A percentile compares a stretch with the other conserved stretches of the same genome.
Conservation (phyloP, 495 filamentous ascomycete species). For the Xylaria flabelliformis region DNA sequence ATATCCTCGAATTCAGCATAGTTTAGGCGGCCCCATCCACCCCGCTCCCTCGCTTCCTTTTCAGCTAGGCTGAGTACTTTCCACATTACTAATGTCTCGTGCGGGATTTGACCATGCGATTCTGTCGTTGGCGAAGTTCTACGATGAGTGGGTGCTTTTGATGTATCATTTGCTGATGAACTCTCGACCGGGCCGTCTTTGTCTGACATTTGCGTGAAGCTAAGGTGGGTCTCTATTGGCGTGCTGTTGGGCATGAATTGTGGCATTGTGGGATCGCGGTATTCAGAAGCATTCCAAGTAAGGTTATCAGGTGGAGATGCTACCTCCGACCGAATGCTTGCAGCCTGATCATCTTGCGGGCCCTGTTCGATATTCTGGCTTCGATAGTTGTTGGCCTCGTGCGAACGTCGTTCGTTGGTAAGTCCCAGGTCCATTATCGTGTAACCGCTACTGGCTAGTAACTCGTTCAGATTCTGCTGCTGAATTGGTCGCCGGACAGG, state of each 20-base stretch:
- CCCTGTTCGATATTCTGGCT: neutral
- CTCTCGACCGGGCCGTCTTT: slow-evolving; percentile 34
- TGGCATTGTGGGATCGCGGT: slow-evolving; percentile 71
- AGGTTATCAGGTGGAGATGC: neutral
- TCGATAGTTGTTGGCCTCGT: neutral
- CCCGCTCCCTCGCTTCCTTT: slow-evolving; percentile 69
- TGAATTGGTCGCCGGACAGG: slow-evolving; percentile 31
- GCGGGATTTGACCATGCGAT: slow-evolving; percentile 32
- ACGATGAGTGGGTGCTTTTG: neutral
- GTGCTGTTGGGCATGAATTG: slow-evolving; percentile 67
- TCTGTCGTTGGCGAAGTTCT: slow-evolving; percentile 7
- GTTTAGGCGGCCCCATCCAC: slow-evolving; percentile 73
- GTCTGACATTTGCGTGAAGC: slow-evolving; percentile 30
- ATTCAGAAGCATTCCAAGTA: neutral
- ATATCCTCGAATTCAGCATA: slow-evolving; percentile 76
- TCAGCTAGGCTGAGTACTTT: slow-evolving; percentile 67
- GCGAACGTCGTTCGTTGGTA: slow-evolving; percentile 32
- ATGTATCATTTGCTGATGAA: slow-evolving; percentile 46
- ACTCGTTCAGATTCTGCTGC: slow-evolving; percentile 54
- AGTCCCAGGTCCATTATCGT: slow-evolving; percentile 39
- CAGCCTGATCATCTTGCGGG: neutral
- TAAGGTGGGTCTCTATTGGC: slow-evolving; percentile 22
- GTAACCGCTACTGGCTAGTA: slow-evolving; percentile 60
- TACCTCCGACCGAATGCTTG: neutral
- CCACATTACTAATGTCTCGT: slow-evolving; percentile 52